phyloP scores from a whole-genome alignment of 1,139 yeast species.

The Saccharomyces hybrid region DNA sequence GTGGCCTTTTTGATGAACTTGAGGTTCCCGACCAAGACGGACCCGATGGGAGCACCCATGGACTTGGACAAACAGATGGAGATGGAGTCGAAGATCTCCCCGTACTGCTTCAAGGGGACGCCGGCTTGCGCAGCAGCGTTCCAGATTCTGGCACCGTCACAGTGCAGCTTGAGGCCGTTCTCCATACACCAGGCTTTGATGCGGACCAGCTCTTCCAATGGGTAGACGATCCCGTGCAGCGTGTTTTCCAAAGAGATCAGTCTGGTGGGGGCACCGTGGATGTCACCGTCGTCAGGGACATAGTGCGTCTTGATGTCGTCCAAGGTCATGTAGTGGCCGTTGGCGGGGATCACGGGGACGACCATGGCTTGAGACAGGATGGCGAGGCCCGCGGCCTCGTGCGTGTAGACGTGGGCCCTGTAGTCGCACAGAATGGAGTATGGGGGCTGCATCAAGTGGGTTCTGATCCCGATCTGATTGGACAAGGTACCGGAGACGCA shows the following conservation, averaged over 20 bases:
- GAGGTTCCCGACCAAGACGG: slow-evolving; percentile 67
- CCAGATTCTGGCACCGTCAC: slow-evolving; percentile 96
- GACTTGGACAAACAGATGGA: slow-evolving; percentile 87
- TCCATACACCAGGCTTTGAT: slow-evolving; percentile 67
- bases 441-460: slow-evolving; percentile 80
- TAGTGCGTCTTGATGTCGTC: slow-evolving; percentile 64
- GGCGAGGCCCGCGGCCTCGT: slow-evolving; percentile 90
- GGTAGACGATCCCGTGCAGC: slow-evolving; percentile 73
- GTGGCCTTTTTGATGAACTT: slow-evolving; percentile 63
- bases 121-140: slow-evolving; percentile 78
- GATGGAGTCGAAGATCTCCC: slow-evolving; percentile 76
- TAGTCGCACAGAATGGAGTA: slow-evolving; percentile 76
- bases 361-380: slow-evolving; percentile 90
- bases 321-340: slow-evolving; percentile 68
- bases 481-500: slow-evolving; percentile 89
- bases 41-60: slow-evolving; percentile 92
- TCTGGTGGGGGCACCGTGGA: slow-evolving; percentile 84
- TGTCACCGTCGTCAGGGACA: slow-evolving; percentile 73
- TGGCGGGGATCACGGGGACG: slow-evolving; percentile 67
- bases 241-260: slow-evolving; percentile 85
- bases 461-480: slow-evolving; percentile 78
- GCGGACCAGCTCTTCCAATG: slow-evolving; percentile 68
- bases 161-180: slow-evolving; percentile 60
- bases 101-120: slow-evolving; percentile 60
- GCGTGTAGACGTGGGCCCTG: slow-evolving; percentile 74